These are phyloP conservation scores for Trichophyton mentagrophytes DNA, from an alignment of 2,329 filamentous ascomycete genomes.

Conservation along the genomic window DNA sequence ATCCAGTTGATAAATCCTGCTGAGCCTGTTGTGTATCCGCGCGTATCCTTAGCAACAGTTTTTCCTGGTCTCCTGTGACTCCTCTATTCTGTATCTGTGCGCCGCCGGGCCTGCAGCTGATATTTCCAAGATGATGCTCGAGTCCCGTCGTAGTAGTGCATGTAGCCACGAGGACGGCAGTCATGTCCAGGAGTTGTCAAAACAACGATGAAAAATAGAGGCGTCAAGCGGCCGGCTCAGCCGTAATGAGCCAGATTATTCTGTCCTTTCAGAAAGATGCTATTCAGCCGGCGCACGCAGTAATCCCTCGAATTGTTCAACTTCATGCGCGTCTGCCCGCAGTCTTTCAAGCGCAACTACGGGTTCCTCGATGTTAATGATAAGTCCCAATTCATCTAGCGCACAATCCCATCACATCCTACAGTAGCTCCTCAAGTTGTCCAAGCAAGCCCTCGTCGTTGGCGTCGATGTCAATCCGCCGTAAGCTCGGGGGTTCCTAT, in stretches of 20 bases:
- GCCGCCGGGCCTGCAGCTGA: slow-evolving; percentile 6
- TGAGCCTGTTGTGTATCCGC: not conserved
- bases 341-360: not conserved
- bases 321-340: not conserved
- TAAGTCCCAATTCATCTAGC: not conserved
- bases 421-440: not conserved
- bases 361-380: not conserved
- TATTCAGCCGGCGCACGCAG: not conserved
- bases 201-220: not conserved
- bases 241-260: not conserved
- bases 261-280: not conserved
- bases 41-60: not conserved
- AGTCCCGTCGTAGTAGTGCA: slow-evolving; percentile 9
- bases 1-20: not conserved
- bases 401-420: not conserved
- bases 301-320: not conserved
- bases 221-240: not conserved
- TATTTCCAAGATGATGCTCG: slow-evolving; percentile 4
- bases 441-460: not conserved
- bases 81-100: not conserved
- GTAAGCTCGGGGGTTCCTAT: not conserved
- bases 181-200: slow-evolving; percentile 11
- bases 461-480: not conserved
- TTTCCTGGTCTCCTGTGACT: not conserved
- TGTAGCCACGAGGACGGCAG: slow-evolving; percentile 9